Evolutionary conservation across 768 basidiomycete species (phyloP).

Genomic region (Coprinellus aureogranulatus): DNA sequence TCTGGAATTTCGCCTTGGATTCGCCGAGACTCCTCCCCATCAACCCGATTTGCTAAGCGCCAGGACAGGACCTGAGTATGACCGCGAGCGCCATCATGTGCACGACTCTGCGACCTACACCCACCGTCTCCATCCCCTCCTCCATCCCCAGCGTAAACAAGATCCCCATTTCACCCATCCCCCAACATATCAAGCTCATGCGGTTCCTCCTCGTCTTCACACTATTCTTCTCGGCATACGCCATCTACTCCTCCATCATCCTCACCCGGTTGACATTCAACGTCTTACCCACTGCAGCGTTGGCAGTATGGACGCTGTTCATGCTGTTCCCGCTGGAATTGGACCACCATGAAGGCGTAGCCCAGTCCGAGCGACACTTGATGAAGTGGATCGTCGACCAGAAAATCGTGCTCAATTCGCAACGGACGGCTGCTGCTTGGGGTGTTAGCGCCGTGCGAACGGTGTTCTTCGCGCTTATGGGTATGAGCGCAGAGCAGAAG

Average conservation of each 20-base stretch:
- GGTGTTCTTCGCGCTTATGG: neutral
- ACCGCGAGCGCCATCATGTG: too few relatives aligned
- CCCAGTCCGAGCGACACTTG: neutral
- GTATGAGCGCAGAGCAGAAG: neutral
- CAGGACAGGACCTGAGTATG: too few relatives aligned
- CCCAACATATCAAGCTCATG: neutral
- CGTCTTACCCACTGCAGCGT: neutral
- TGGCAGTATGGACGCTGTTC: conserved; percentile 1
- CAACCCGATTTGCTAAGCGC: too few relatives aligned
- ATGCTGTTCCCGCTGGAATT: conserved; percentile 1
- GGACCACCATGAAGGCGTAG: neutral
- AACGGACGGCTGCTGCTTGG: neutral
- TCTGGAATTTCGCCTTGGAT: too few relatives aligned
- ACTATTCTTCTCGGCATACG: conserved; percentile 4
- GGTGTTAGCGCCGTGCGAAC: neutral
- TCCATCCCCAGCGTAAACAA: too few relatives aligned
- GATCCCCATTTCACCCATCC: neutral
- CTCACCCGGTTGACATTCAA: neutral
- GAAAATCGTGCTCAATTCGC: neutral
- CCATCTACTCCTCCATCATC: neutral
- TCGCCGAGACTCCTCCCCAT: too few relatives aligned
- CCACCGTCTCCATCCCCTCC: too few relatives aligned
- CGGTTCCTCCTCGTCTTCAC: conserved; percentile 1
- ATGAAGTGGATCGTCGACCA: neutral
- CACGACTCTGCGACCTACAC: too few relatives aligned